A percentile compares a stretch with the other conserved stretches of the same genome.
phyloP scores from a whole-genome alignment of 108 stramenopile genomes.

The Discostella pseudostelligera region DNA sequence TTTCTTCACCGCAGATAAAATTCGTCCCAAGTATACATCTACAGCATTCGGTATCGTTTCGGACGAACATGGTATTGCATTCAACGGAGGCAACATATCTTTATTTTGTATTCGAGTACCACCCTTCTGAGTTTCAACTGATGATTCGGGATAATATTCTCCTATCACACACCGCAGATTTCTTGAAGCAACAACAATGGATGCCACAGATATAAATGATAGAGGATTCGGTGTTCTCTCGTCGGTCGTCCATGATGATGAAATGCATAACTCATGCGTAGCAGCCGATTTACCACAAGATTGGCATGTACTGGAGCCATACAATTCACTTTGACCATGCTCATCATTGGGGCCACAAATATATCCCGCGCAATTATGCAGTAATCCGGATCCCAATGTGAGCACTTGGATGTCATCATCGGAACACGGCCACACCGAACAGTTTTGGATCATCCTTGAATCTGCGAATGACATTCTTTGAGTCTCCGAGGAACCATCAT shows the following conservation, averaged over 20 bases:
- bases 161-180: constrained; percentile 40
- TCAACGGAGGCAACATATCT: constrained; percentile 20
- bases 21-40: constrained; percentile 20
- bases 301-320: constrained; percentile 24
- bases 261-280: constrained; percentile 27
- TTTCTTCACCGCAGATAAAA: constrained; percentile 23
- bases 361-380: constrained; percentile 35
- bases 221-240: background rate
- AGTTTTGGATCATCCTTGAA: constrained; percentile 33
- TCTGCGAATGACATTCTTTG: constrained; percentile 20
- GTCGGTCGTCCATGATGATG: constrained; percentile 3
- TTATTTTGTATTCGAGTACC: background rate
- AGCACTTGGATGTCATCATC: constrained; percentile 7
- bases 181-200: constrained; percentile 21
- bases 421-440: constrained; percentile 30
- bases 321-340: background rate
- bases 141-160: constrained; percentile 21
- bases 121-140: constrained; percentile 4
- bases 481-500: background rate
- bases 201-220: constrained; percentile 20
- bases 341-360: background rate
- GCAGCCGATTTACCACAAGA: constrained; percentile 31
- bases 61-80: constrained; percentile 22
- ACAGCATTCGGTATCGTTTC: constrained; percentile 22
- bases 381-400: constrained; percentile 23